Evolutionary conservation across 352 stramenopile species (phyloP).

Genomic region (Phytophthora lateralis): DNA sequence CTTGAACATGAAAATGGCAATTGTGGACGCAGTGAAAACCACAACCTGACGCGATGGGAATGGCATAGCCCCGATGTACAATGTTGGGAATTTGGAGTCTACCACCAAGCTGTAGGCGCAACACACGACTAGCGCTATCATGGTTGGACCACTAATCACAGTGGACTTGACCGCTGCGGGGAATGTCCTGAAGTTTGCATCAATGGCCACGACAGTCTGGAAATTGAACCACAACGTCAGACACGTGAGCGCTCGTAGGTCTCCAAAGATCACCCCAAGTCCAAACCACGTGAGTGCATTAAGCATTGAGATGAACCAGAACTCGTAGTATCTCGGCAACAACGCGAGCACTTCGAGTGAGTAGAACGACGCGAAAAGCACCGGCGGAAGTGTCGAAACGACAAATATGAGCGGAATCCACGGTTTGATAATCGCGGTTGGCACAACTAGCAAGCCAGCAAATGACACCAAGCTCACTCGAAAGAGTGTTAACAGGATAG

Average conservation of each 20-base stretch:
- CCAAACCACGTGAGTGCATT: slow-evolving; percentile 27
- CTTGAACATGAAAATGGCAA: slow-evolving; percentile 30
- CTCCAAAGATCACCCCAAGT: slow-evolving; percentile 22
- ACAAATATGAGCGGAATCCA: slow-evolving; percentile 3
- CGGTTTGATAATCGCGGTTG: background rate
- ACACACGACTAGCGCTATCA: slow-evolving; percentile 17
- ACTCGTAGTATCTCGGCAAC: slow-evolving; percentile 20
- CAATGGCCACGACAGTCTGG: slow-evolving; percentile 22
- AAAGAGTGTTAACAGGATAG: background rate
- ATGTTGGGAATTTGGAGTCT: slow-evolving; percentile 4
- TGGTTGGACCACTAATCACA: slow-evolving; percentile 15
- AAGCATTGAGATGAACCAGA: slow-evolving; percentile 33
- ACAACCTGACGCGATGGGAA: slow-evolving; percentile 25
- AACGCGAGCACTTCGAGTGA: slow-evolving; percentile 26
- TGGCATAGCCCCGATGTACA: slow-evolving; percentile 5
- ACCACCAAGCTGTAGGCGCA: slow-evolving; percentile 21
- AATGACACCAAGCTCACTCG: slow-evolving; percentile 10
- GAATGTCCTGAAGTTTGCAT: slow-evolving; percentile 33
- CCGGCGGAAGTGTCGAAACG: background rate
- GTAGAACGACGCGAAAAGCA: slow-evolving; percentile 17
- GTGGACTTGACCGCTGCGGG: slow-evolving; percentile 14
- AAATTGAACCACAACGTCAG: slow-evolving; percentile 17
- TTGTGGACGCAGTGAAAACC: slow-evolving; percentile 23
- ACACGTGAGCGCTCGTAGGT: slow-evolving; percentile 13
- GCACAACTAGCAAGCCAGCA: slow-evolving; percentile 10